Evolutionary conservation across 106 monocot species (phyloP), one percentile per base, ranked within the genome.

Genomic region (Acorus gramineus): DNA sequence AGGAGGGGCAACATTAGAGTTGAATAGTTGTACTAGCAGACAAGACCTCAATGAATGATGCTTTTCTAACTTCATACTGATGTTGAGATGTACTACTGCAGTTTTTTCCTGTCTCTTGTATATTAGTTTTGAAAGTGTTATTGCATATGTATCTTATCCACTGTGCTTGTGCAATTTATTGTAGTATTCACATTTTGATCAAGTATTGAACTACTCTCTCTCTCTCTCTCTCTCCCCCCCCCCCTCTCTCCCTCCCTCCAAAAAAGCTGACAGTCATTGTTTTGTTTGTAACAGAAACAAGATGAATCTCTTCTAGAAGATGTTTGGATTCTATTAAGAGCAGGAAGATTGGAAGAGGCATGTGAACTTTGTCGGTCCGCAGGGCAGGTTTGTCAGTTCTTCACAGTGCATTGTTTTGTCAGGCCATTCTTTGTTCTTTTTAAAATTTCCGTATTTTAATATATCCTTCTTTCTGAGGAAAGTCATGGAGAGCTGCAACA

Each of bases 401-500:
- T 28, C 28, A 28, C 28, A 28, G 28, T 28, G 28, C 28, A 28
- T 28, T 46, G 46, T 0, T 2, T 46, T 66, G 42, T 55, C 42
- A 11, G 12, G 11, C 2, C 4, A 54, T 50, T 44, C 10, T 8
- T 50, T 59, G 11, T 43, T 4, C 8, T 3, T 14, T 4, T 14
- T 59, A 28, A 14, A 14, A 43, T 44, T 47, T 52, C 11, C 13
- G 11, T n/a, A 7, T 49, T 13, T 47, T 57, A 28, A 28, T 28
- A 28, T 28, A 0, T 28, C 28, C 28, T 52, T 50, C 5, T 74
- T 59, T 12, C 1, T 28, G 28, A 28, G 28, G 28, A 28, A 28
- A 95, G 96, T 77, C 91, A 50, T 98, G 96, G 96, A 79, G 96
- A 65, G 91, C 96, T 73, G 91, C 96, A 61, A 85, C 67, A 64